Conservation (phyloP, 257 asterid genomes). For the Apocynum venetum region DNA sequence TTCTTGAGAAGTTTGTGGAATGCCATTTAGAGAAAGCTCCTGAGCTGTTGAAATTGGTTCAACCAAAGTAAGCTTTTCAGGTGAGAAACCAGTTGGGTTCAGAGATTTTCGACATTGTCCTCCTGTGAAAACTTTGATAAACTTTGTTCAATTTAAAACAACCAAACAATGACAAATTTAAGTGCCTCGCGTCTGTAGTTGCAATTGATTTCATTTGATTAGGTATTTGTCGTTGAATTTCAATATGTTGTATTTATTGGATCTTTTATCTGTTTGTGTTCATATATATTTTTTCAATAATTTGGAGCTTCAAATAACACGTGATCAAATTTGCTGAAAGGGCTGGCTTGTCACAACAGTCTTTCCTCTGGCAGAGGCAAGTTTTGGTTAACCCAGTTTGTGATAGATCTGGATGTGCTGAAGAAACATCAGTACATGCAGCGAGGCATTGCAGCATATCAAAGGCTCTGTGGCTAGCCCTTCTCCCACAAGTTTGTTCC, state of each 20-base stretch:
- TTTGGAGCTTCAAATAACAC: too few species aligned
- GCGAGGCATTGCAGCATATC: too few species aligned
- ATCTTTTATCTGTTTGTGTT: not conserved
- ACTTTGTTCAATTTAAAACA: not conserved
- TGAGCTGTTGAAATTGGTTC: conserved; percentile 9
- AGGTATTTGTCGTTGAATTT: not conserved
- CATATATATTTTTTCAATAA: too few species aligned
- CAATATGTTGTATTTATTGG: not conserved
- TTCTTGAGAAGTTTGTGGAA: conserved; percentile 16
- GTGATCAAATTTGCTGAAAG: too few species aligned
- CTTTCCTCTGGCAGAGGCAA: too few species aligned
- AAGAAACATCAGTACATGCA: too few species aligned
- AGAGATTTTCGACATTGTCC: not conserved
- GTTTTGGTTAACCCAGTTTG: too few species aligned
- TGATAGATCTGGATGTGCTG: too few species aligned
- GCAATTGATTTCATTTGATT: not conserved
- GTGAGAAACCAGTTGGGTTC: not conserved
- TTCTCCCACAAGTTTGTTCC: too few species aligned
- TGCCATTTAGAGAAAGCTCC: conserved; percentile 12
- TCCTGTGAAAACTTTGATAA: not conserved
- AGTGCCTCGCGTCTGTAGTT: not conserved
- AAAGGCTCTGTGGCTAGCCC: too few species aligned
- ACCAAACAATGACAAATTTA: not conserved
- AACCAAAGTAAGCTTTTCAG: not conserved
- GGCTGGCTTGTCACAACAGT: too few species aligned